Conservation (phyloP, 2,329 filamentous ascomycete species). For the Cladosporium sp. region DNA sequence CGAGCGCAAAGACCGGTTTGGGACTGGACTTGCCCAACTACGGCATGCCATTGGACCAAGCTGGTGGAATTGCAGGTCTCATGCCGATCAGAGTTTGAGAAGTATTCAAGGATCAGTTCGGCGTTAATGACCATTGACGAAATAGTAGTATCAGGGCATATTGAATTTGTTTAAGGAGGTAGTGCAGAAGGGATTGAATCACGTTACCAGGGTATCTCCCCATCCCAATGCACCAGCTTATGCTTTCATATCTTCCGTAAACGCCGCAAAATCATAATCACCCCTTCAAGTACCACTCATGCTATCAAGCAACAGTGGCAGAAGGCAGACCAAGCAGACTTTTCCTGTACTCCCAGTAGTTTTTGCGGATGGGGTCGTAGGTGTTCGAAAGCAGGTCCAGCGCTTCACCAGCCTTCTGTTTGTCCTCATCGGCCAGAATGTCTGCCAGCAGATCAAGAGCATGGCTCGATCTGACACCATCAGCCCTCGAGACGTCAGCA, state of each 20-base stretch:
- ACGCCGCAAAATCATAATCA: neutral
- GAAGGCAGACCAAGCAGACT: conserved; percentile 35
- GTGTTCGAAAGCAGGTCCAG: conserved; percentile 71
- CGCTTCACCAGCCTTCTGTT: conserved; percentile 62
- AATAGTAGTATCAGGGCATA: neutral
- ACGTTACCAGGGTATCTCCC: conserved; percentile 9
- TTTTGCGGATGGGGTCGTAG: conserved; percentile 86
- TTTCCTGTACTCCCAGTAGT: conserved; percentile 85
- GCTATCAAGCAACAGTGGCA: neutral
- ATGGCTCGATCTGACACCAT: conserved; percentile 56
- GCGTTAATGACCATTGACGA: neutral
- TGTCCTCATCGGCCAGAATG: conserved; percentile 51
- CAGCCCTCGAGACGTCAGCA: conserved; percentile 45
- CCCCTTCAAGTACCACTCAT: neutral
- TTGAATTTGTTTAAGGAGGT: neutral
- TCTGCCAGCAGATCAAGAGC: conserved; percentile 70
- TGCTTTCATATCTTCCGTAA: conserved; percentile 3
- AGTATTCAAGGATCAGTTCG: too few relatives aligned
- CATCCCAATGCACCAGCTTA: conserved; percentile 1
- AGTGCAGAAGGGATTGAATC: neutral
- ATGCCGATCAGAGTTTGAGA: conserved; percentile 5
- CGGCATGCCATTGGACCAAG: neutral
- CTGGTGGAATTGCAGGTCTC: neutral
- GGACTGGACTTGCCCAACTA: neutral
- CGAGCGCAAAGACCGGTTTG: conserved; percentile 16